Evolutionary conservation across 306 rosid species (phyloP).

Genomic region (Oxytropis ochrocephala): DNA sequence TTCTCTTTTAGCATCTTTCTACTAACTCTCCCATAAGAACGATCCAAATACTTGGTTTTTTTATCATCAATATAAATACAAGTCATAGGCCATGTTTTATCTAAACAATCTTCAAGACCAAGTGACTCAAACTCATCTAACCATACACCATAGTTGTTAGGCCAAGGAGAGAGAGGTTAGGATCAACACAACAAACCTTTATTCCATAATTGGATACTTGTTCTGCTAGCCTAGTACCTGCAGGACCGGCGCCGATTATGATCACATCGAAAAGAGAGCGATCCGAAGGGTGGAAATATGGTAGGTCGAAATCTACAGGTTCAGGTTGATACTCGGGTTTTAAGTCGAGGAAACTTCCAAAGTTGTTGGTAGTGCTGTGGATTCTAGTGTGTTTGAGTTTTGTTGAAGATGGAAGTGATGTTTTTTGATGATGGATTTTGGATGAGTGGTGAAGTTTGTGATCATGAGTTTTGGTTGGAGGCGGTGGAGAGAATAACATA

Average conservation of each 20-base stretch:
- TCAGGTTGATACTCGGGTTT: slow-evolving; percentile 40
- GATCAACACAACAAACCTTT: slow-evolving; percentile 83
- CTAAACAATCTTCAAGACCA: slow-evolving; percentile 59
- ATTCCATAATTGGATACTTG: slow-evolving; percentile 59
- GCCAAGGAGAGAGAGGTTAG: slow-evolving; percentile 76
- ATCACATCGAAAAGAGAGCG: slow-evolving; percentile 46
- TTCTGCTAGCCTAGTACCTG: slow-evolving; percentile 65
- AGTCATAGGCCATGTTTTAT: slow-evolving; percentile 74
- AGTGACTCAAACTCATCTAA: slow-evolving; percentile 62
- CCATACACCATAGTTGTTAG: slow-evolving; percentile 93
- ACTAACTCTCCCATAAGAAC: slow-evolving; percentile 61
- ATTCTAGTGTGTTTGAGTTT: slow-evolving; percentile 4
- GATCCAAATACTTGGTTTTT: slow-evolving; percentile 52
- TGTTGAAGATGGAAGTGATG: slow-evolving; percentile 20
- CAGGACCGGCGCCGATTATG: slow-evolving; percentile 74
- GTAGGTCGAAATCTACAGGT: slow-evolving; percentile 50
- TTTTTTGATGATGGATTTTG: slow-evolving; percentile 12
- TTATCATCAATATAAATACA: slow-evolving; percentile 42
- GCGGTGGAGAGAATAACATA: slow-evolving; percentile 28
- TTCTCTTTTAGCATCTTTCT: slow-evolving; percentile 49
- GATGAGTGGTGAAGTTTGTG: background rate
- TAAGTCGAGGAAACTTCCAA: slow-evolving; percentile 55
- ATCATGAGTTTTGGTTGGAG: slow-evolving; percentile 9
- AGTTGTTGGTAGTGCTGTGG: slow-evolving; percentile 37
- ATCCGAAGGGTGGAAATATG: slow-evolving; percentile 38